phyloP scores from a whole-genome alignment of 306 rosid species.

The Sicyos baderoa region DNA sequence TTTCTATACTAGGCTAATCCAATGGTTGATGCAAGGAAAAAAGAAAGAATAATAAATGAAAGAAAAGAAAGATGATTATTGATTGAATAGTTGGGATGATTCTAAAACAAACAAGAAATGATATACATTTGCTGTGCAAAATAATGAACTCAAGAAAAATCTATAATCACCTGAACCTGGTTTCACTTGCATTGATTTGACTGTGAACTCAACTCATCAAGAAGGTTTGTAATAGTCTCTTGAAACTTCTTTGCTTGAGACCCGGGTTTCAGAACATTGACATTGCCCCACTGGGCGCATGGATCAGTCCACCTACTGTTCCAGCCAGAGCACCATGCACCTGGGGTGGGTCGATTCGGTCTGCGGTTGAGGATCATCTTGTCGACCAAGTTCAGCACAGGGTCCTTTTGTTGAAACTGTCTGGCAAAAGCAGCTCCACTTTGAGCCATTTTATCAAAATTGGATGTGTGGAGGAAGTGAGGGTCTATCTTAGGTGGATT shows the following conservation, averaged over 20 bases:
- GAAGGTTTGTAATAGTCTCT: conserved; percentile 53
- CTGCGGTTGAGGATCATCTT: conserved; percentile 60
- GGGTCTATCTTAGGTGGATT: conserved; percentile 87
- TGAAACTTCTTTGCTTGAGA: conserved; percentile 68
- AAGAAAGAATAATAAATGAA: neutral
- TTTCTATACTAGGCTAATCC: too few relatives aligned
- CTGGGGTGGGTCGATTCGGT: conserved; percentile 39
- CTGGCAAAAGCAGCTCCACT: conserved; percentile 91
- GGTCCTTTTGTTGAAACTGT: conserved; percentile 52
- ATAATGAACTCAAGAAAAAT: neutral
- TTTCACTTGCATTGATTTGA: conserved; percentile 25
- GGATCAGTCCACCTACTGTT: conserved; percentile 79
- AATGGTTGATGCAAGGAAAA: too few relatives aligned
- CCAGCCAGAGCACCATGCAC: conserved; percentile 79
- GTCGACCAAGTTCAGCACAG: conserved; percentile 67
- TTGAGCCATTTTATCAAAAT: conserved; percentile 53
- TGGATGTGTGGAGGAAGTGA: conserved; percentile 56
- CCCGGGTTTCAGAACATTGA: conserved; percentile 57
- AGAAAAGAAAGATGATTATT: neutral
- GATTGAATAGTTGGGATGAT: neutral
- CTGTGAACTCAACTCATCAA: conserved; percentile 62
- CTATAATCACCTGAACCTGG: conserved; percentile 6
- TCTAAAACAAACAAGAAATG: conserved; percentile 7
- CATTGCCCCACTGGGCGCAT: conserved; percentile 80
- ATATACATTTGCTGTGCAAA: neutral